Base-by-base conservation (phyloP, 495 filamentous ascomycete species). In the Neurospora discreta region DNA sequence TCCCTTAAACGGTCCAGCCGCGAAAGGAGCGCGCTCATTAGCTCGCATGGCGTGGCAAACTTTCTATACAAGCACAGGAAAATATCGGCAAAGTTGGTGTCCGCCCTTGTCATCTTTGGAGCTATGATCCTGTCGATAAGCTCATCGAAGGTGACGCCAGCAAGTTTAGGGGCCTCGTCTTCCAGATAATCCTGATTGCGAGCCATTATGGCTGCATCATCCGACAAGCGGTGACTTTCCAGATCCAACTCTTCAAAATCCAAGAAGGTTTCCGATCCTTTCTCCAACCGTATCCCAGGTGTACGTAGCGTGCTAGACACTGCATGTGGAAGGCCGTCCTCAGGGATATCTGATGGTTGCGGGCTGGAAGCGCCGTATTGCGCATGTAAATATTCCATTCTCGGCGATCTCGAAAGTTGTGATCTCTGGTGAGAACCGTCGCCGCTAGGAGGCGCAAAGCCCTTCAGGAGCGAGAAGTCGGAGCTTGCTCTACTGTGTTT, bases 61-160 rank as follows among this genome's bases (percentile, higher is more conserved):
- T 94, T 97, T 69, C 95, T 91, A 78, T 97, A 98, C n/a, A 98
- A 85, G 72, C 94, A 96, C 23, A 98, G 83, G 77, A 98, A 98
- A 10, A 94, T 90, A 38, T 90, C 87, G 20, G 85, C 85, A 79
- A 98, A 98, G 78, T 96, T 97, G 23, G 86, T 84, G 78, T 98
- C 95, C 7, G 89, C 84, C 78, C 92, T 94, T 41, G 93, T 93
- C 85, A 95, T 90, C 42, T 92, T 91, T 71, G 90, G 87, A 0
- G 90, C 86, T 38, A 98, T 83, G 39, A 99, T 84, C 58, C 92
- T 90, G 79, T 98, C 93, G 18, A 98, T 91, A 10, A 99, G 85
- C 69, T 97, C 92, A 75, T 96, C 93, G 75, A 97, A 97, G 8
- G 88, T 89, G 23, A 91, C 83, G 5, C 93, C 93, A 13, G 82